Evolutionary conservation across 495 filamentous ascomycete species (phyloP).

Genomic region (Penicillium lagena): DNA sequence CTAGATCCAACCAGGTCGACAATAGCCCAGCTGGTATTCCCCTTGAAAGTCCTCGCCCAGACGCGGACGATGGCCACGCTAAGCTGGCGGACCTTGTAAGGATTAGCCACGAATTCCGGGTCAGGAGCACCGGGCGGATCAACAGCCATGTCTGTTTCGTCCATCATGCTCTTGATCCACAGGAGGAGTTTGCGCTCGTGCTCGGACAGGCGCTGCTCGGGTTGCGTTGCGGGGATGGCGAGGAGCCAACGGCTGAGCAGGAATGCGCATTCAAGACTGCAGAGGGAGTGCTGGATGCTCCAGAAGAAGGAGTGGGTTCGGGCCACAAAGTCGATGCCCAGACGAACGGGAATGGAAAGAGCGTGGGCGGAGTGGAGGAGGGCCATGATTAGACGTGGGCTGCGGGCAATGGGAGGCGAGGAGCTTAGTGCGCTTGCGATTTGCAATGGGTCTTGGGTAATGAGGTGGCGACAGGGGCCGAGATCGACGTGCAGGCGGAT

Average conservation of each 20-base stretch:
- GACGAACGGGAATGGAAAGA: conserved; percentile 46
- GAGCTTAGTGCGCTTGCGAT: conserved; percentile 35
- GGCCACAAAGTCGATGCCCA: conserved; percentile 48
- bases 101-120: conserved; percentile 38
- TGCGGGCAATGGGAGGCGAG: conserved; percentile 36
- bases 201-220: conserved; percentile 39
- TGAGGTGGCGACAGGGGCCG: conserved; percentile 39
- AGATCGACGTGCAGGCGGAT: conserved; percentile 45
- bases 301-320: conserved; percentile 48
- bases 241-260: conserved; percentile 49
- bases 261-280: conserved; percentile 48
- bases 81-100: conserved; percentile 39
- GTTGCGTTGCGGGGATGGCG: conserved; percentile 37
- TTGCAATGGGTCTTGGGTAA: conserved; percentile 40
- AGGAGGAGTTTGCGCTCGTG: conserved; percentile 60
- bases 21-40: conserved; percentile 50
- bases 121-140: conserved; percentile 37
- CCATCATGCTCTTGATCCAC: conserved; percentile 67
- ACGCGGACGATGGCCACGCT: conserved; percentile 48
- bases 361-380: conserved; percentile 47
- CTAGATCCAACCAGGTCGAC: conserved; percentile 44
- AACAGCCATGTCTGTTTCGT: conserved; percentile 69
- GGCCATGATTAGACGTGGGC: conserved; percentile 43
- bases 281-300: conserved; percentile 51
- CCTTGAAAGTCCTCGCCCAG: conserved; percentile 47